Evolutionary conservation across 495 filamentous ascomycete species (phyloP).

Genomic region (Talaromyces trachyspermus): DNA sequence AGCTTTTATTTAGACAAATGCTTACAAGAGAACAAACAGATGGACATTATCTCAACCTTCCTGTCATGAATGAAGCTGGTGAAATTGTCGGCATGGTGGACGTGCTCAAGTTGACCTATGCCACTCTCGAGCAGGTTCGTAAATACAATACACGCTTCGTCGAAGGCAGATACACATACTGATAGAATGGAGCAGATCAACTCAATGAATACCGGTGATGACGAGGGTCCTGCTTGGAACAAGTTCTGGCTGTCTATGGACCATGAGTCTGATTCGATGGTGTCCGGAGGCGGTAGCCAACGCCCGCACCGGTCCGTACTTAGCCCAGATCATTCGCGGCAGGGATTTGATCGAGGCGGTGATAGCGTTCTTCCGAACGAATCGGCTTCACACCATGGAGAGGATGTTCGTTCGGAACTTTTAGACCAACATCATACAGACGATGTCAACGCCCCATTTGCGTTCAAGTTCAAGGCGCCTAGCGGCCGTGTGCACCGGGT

Average conservation of each 20-base stretch:
- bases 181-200: conserved; percentile 48
- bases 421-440: conserved; percentile 42
- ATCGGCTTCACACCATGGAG: conserved; percentile 86
- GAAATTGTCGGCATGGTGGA: conserved; percentile 99
- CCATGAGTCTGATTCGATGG: conserved; percentile 91
- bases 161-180: not conserved
- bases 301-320: conserved; percentile 58
- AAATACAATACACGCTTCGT: conserved; percentile 1
- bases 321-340: conserved; percentile 65
- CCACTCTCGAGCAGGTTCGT: conserved; percentile 86
- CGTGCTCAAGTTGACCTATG: conserved; percentile 95
- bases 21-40: conserved; percentile 57
- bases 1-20: conserved; percentile 12
- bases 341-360: conserved; percentile 54
- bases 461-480: conserved; percentile 99
- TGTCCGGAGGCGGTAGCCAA: conserved; percentile 79
- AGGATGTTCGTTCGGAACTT: conserved; percentile 63
- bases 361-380: conserved; percentile 87
- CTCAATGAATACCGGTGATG: conserved; percentile 70
- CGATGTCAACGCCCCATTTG: conserved; percentile 69
- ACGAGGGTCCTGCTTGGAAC: conserved; percentile 96
- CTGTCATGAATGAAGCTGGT: conserved; percentile 94
- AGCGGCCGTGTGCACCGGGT: conserved; percentile 91
- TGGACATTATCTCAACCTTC: conserved; percentile 95
- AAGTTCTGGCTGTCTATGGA: conserved; percentile 99